These are phyloP conservation scores for Calonectria hawksworthii DNA, from an alignment of 2,329 filamentous ascomycete genomes.

Conservation along the genomic window DNA sequence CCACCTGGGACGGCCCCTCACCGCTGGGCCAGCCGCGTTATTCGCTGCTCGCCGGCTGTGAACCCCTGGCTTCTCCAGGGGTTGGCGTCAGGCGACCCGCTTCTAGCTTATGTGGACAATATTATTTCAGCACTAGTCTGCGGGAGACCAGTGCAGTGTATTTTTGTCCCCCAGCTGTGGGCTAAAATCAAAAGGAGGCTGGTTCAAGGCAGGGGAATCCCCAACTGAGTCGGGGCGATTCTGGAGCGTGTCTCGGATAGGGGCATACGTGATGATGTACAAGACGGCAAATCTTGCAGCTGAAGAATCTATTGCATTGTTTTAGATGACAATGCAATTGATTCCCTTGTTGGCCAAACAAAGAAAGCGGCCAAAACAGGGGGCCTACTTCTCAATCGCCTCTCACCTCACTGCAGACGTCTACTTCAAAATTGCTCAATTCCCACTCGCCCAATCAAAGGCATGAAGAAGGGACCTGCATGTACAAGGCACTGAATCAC, in stretches of 20 bases:
- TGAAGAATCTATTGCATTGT: background rate
- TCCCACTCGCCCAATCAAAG: slow-evolving; percentile 17
- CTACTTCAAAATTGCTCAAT: slow-evolving; percentile 2
- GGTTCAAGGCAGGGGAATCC: slow-evolving; percentile 1
- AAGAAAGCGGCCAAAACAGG: background rate
- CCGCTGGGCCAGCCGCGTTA: slow-evolving; percentile 27
- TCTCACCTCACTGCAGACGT: background rate
- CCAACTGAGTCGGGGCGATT: background rate
- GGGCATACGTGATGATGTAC: slow-evolving; percentile 20
- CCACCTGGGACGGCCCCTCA: slow-evolving; percentile 22
- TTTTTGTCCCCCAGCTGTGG: slow-evolving; percentile 1
- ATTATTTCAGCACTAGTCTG: background rate
- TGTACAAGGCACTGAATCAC: slow-evolving; percentile 18
- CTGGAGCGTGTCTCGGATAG: slow-evolving; percentile 17
- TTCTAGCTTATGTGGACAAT: slow-evolving; percentile 15
- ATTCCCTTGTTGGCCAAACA: background rate
- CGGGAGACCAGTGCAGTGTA: background rate
- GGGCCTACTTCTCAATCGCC: background rate
- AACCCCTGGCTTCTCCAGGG: slow-evolving; percentile 24
- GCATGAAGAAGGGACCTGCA: slow-evolving; percentile 7
- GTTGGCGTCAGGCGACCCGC: slow-evolving; percentile 21
- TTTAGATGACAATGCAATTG: slow-evolving; percentile 1
- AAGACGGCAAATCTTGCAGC: background rate
- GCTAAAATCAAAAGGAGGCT: slow-evolving; percentile 14
- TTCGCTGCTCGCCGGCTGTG: slow-evolving; percentile 22